phyloP scores from a whole-genome alignment of 805 yeast species.

The Myxozyma kluyveri region DNA sequence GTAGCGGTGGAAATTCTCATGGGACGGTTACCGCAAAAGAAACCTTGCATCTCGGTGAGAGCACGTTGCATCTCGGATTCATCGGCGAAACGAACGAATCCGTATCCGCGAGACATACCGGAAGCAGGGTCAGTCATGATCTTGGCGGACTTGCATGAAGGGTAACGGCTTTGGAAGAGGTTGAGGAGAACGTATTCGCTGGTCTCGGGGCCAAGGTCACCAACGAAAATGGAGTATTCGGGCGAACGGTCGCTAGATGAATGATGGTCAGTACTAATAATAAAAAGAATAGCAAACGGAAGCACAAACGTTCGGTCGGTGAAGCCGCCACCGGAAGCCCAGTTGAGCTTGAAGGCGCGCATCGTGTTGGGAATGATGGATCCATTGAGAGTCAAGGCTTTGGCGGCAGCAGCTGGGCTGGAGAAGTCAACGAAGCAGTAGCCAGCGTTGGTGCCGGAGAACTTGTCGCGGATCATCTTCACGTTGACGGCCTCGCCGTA shows the following conservation, averaged over 20 bases:
- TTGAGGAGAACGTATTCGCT: constrained; percentile 64
- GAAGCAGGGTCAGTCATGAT: constrained; percentile 73
- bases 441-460: constrained; percentile 54
- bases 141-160: constrained; percentile 72
- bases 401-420: constrained; percentile 55
- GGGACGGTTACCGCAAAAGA: constrained; percentile 65
- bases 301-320: constrained; percentile 29
- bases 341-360: constrained; percentile 64
- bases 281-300: too few species aligned
- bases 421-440: constrained; percentile 82
- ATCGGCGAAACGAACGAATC: constrained; percentile 74
- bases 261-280: not conserved
- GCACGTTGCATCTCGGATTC: constrained; percentile 71
- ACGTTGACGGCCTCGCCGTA: constrained; percentile 65
- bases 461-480: constrained; percentile 69
- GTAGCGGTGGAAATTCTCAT: constrained; percentile 73
- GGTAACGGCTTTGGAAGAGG: constrained; percentile 63
- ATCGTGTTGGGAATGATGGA: constrained; percentile 61
- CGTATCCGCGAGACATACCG: constrained; percentile 76
- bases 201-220: constrained; percentile 74
- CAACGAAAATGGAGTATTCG: constrained; percentile 76
- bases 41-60: constrained; percentile 77
- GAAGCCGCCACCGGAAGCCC: constrained; percentile 64
- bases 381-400: constrained; percentile 65
- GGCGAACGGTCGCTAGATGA: constrained; percentile 36